Evolutionary conservation across 2,329 filamentous ascomycete species (phyloP), one percentile per base, ranked within the genome.

Genomic region (Trichoderma breve): DNA sequence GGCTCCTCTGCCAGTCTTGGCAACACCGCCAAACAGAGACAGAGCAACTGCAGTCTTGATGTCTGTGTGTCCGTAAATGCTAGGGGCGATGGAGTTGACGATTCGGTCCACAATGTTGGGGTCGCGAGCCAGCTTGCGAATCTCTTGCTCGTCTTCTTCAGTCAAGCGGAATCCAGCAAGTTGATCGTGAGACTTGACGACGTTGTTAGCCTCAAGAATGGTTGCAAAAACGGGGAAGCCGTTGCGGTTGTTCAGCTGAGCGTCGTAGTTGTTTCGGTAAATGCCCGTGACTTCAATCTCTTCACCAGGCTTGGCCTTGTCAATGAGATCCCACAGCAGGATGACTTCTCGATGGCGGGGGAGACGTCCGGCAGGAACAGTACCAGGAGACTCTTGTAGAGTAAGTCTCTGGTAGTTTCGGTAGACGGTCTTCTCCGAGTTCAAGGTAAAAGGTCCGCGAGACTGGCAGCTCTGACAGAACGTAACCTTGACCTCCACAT

Each of bases 341-440:
- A 99, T 94, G 47, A 99, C 95, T 80, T 99, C 96, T 68, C 96
- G 90, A 79, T 96, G 93, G 70, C 97, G 92, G 4, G 96, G 96
- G 61, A 99, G 88, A 82, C 96, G 95, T 78, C 96, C 96, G 43
- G 97, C 95, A 5, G 96, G 97, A 3, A 99, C 96, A 7, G 96
- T 98, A 70, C 96, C 97, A 4, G 96, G 96, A 0, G 97, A 97
- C 81, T 99, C 96, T 79, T 99, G 96, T 14, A 99, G 88, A 0
- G 96, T 99, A 77, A 99, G 86, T 80, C 98, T 99, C 81, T 99
- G 96, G 83, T 98, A 99, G 82, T 99, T 99, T 74, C 96, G 92
- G 84, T 99, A 99, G 18, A 99, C 93, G 0, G 96, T 99, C 86
- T 97, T 97, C 81, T 98, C 96, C 4, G 94, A 96, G 83, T 98